Percentiles rank a stretch among this genome's conserved stretches.
phyloP scores from a whole-genome alignment of 2,329 filamentous ascomycete genomes.

The Penicillium sclerotigenum region DNA sequence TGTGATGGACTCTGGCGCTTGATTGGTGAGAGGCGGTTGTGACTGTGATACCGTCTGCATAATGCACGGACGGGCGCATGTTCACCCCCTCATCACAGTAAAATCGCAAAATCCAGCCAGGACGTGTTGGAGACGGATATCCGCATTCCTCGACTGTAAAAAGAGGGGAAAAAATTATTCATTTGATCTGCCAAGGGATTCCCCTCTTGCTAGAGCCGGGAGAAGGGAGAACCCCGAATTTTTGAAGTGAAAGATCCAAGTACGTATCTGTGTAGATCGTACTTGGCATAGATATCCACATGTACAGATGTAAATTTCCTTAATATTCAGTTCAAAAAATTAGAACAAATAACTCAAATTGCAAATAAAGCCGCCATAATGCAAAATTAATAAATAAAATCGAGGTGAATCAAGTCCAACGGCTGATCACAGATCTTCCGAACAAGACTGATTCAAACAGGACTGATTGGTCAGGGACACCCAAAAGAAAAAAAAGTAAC shows the following conservation, averaged over 20 bases:
- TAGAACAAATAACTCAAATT: not conserved
- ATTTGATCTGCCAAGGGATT: not conserved
- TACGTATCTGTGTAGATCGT: not conserved
- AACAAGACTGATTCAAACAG: not conserved
- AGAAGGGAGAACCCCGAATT: not conserved
- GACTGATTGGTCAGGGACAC: not conserved
- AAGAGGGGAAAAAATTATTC: not conserved
- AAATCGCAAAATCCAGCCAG: not conserved
- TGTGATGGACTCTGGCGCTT: constrained; percentile 20
- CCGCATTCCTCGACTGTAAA: not conserved
- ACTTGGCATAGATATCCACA: not conserved
- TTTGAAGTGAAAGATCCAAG: not conserved
- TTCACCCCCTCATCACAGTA: constrained; percentile 3
- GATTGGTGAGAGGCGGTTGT: constrained; percentile 28
- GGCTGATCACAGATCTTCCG: not conserved
- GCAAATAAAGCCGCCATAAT: constrained; percentile 1
- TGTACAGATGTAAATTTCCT: not conserved
- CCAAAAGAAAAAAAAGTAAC: constrained; percentile 1
- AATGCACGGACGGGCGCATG: constrained; percentile 21
- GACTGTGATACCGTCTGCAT: constrained; percentile 35
- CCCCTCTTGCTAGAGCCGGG: not conserved
- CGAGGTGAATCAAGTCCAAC: not conserved
- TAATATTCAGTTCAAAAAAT: not conserved
- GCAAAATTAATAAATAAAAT: constrained; percentile 1
- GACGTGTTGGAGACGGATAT: not conserved